Evolutionary conservation across 202 grass and related monocot genomes (phyloP).

Genomic region (Digitaria exilis): DNA sequence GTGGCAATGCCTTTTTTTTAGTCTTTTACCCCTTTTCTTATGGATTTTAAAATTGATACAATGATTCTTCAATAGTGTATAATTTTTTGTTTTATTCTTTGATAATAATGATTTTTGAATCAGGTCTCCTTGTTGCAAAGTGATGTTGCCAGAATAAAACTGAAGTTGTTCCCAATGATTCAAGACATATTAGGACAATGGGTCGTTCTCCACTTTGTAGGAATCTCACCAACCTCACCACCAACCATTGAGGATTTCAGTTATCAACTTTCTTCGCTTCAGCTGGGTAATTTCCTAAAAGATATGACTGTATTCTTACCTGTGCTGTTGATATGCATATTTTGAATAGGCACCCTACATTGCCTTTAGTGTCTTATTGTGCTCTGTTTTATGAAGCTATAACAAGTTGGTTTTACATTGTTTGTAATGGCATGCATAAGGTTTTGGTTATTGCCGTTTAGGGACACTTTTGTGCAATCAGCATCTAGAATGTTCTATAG

Average conservation of each 20-base stretch:
- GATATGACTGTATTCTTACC: conserved; percentile 32
- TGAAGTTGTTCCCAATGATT: conserved; percentile 70
- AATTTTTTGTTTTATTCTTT: conserved; percentile 14
- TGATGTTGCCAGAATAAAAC: conserved; percentile 79
- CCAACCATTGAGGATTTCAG: conserved; percentile 82
- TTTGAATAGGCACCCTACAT: conserved; percentile 9
- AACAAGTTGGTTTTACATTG: conserved; percentile 19
- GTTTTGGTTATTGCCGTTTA: neutral
- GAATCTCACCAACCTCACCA: conserved; percentile 67
- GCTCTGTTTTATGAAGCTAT: conserved; percentile 10
- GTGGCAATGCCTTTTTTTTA: neutral
- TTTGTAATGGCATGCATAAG: neutral
- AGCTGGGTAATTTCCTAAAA: conserved; percentile 67
- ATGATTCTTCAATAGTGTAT: conserved; percentile 11
- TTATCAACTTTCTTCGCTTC: conserved; percentile 87
- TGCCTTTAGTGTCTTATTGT: neutral
- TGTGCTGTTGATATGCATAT: conserved; percentile 28
- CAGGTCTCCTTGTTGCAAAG: conserved; percentile 77
- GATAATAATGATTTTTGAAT: conserved; percentile 46
- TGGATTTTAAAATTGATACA: conserved; percentile 25
- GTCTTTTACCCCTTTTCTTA: conserved; percentile 17
- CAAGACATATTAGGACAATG: conserved; percentile 79
- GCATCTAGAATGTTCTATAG: neutral
- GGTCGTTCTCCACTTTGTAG: conserved; percentile 85
- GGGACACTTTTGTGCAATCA: neutral